Evolutionary conservation across 1,284 basidiomycete genomes (phyloP).

Genomic region (Lignosus rhinocerotis): DNA sequence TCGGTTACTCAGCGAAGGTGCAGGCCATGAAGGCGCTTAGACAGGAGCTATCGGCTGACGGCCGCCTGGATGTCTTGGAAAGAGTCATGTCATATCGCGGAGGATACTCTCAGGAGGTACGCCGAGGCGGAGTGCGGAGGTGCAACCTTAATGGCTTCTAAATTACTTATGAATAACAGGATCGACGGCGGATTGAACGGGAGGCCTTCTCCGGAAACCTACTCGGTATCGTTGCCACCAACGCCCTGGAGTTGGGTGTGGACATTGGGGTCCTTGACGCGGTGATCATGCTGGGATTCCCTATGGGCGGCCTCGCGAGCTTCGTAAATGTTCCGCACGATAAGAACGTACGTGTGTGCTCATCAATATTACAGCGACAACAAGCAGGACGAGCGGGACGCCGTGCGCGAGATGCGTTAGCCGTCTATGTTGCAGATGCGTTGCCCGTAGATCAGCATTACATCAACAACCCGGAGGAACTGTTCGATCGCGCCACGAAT

Average conservation of each 20-base stretch:
- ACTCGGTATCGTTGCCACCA: constrained; percentile 88
- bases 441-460: constrained; percentile 82
- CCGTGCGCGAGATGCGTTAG: constrained; percentile 80
- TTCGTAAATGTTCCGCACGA: constrained; percentile 50
- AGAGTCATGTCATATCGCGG: constrained; percentile 86
- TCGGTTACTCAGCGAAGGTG: constrained; percentile 1
- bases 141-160: background rate
- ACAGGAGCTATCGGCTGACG: constrained; percentile 72
- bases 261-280: constrained; percentile 90
- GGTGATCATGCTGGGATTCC: constrained; percentile 89
- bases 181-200: constrained; percentile 81
- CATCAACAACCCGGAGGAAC: constrained; percentile 66
- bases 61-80: constrained; percentile 74
- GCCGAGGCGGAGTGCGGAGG: constrained; percentile 2
- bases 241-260: constrained; percentile 88
- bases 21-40: constrained; percentile 82
- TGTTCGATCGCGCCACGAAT: constrained; percentile 64
- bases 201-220: constrained; percentile 86
- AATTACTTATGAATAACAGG: constrained; percentile 41
- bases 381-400: constrained; percentile 90
- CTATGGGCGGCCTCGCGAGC: constrained; percentile 69
- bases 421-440: constrained; percentile 73
- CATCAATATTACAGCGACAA: constrained; percentile 56
- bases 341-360: background rate
- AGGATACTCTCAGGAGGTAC: constrained; percentile 63